Conservation (phyloP, 2,329 filamentous ascomycete species). For the Cytospora chrysosperma region DNA sequence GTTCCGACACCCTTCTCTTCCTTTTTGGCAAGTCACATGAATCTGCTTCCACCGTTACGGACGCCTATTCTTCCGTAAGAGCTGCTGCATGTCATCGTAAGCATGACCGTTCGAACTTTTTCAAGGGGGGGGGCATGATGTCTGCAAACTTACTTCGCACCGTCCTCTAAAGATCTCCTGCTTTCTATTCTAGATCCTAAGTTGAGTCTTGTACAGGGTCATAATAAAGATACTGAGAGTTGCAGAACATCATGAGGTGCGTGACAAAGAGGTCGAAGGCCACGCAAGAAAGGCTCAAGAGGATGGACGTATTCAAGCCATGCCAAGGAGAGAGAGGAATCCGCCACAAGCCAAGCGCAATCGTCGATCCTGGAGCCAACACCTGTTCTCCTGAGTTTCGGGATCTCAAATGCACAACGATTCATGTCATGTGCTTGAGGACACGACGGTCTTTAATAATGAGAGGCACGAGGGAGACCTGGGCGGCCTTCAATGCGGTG, state of each 20-base stretch:
- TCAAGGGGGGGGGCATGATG: neutral
- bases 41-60: neutral
- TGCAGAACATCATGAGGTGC: neutral
- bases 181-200: neutral
- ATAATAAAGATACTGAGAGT: neutral
- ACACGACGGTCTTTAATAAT: constrained; percentile 9
- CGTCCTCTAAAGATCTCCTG: neutral
- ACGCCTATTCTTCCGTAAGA: neutral
- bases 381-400: constrained; percentile 4
- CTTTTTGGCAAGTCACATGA: neutral
- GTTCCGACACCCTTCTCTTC: neutral
- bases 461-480: constrained; percentile 2
- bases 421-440: constrained; percentile 14
- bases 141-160: neutral
- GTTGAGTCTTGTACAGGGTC: neutral
- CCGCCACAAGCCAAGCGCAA: neutral
- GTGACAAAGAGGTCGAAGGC: neutral
- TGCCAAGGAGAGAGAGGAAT: neutral
- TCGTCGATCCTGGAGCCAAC: neutral
- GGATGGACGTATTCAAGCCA: neutral
- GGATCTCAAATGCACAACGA: constrained; percentile 5
- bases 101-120: neutral
- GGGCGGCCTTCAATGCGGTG: constrained; percentile 16
- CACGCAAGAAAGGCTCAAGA: neutral
- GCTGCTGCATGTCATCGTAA: neutral